Conservation (phyloP, 2,329 filamentous ascomycete species). For the Cladosporium sp. region DNA sequence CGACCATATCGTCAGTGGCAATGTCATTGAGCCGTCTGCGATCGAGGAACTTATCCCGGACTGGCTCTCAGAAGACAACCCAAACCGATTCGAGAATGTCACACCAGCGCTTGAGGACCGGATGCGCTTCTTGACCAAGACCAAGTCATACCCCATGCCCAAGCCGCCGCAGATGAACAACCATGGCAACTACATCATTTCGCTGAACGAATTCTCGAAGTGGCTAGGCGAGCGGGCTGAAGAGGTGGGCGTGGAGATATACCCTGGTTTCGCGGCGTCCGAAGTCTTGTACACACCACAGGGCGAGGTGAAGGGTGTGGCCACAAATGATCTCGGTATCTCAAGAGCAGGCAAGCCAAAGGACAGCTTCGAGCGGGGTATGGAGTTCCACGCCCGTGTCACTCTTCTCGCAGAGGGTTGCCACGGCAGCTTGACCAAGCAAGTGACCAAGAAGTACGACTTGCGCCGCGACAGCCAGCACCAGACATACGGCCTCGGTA, state of each 20-base stretch:
- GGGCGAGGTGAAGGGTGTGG: slow-evolving; percentile 88
- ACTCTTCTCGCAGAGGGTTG: slow-evolving; percentile 94
- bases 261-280: slow-evolving; percentile 91
- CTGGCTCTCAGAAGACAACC: slow-evolving; percentile 88
- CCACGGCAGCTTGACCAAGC: slow-evolving; percentile 92
- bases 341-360: slow-evolving; percentile 80
- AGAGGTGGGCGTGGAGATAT: slow-evolving; percentile 92
- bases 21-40: slow-evolving; percentile 87
- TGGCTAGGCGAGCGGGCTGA: slow-evolving; percentile 98
- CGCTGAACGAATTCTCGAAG: slow-evolving; percentile 89
- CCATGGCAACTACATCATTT: slow-evolving; percentile 96
- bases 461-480: slow-evolving; percentile 84
- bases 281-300: slow-evolving; percentile 87
- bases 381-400: slow-evolving; percentile 94
- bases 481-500: slow-evolving; percentile 90
- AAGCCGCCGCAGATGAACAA: slow-evolving; percentile 97
- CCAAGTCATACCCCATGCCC: slow-evolving; percentile 74
- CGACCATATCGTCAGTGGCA: slow-evolving; percentile 92
- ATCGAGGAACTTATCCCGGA: slow-evolving; percentile 89
- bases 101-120: slow-evolving; percentile 81
- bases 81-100: slow-evolving; percentile 80
- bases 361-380: slow-evolving; percentile 89
- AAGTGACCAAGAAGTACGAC: slow-evolving; percentile 92
- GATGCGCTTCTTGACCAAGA: slow-evolving; percentile 94
- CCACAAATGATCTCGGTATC: slow-evolving; percentile 92